Evolutionary conservation across 1,284 basidiomycete species (phyloP).

Genomic region (Mrakiaceae sp.): DNA sequence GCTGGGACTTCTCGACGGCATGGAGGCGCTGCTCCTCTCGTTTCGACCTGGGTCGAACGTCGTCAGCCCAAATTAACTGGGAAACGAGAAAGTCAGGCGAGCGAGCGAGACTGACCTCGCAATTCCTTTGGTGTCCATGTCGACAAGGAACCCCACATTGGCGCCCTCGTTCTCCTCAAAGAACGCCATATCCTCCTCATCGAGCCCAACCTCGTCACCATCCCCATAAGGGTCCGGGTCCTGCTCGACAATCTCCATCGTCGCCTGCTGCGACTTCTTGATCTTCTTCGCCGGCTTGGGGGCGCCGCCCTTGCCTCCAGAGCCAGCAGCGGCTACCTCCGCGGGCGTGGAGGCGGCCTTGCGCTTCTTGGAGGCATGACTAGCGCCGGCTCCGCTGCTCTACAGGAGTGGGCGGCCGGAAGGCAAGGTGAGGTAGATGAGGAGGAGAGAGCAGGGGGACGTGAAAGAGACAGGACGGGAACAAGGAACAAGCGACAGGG

Average conservation of each 20-base stretch:
- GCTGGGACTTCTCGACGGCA: constrained; percentile 27
- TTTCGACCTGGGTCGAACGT: constrained; percentile 15
- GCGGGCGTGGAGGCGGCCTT: not conserved
- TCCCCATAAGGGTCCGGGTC: constrained; percentile 7
- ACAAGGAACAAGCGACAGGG: no score
- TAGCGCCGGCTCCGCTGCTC: no score
- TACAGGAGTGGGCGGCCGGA: no score
- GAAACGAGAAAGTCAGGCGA: not conserved
- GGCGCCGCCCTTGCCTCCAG: not conserved
- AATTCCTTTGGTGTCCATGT: constrained; percentile 13
- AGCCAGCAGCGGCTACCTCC: not conserved
- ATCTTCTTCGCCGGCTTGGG: constrained; percentile 10
- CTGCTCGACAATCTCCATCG: constrained; percentile 11
- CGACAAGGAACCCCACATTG: constrained; percentile 3
- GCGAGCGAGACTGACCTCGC: constrained; percentile 2
- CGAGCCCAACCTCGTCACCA: not conserved
- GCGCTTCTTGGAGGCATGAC: constrained; percentile 1
- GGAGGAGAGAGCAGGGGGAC: no score
- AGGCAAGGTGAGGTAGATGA: no score
- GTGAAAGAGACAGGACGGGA: no score
- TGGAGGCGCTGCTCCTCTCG: constrained; percentile 36
- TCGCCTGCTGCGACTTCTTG: constrained; percentile 10
- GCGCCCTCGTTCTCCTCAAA: constrained; percentile 10
- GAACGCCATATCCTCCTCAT: constrained; percentile 13
- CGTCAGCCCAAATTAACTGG: not conserved